Percentiles rank a stretch among this genome's conserved stretches.
Conservation (phyloP, 2,329 filamentous ascomycete species). For the Fusarium brevicatenulatum region DNA sequence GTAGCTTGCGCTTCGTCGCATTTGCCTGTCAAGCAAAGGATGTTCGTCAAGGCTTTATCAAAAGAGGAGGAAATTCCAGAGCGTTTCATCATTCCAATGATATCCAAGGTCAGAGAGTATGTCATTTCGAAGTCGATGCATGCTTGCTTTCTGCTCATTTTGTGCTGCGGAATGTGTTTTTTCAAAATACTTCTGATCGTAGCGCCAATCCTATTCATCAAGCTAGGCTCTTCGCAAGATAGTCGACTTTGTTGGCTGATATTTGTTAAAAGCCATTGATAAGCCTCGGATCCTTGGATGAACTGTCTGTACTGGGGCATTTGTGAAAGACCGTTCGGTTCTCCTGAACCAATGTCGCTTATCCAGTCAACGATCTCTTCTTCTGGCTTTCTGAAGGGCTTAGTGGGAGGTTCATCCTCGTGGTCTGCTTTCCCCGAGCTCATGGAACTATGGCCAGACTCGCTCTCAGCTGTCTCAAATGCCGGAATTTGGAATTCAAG, state of each 20-base stretch:
- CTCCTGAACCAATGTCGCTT: not conserved
- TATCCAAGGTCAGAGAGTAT: not conserved
- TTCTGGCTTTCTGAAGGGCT: not conserved
- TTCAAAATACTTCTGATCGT: not conserved
- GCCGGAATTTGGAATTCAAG: not conserved
- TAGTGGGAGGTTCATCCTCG: too few relatives aligned
- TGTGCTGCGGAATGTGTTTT: not conserved
- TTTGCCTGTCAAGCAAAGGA: not conserved
- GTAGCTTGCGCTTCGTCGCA: not conserved
- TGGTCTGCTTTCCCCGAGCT: rapidly evolving
- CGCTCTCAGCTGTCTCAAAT: not conserved
- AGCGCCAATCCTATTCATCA: not conserved
- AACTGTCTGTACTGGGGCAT: not conserved
- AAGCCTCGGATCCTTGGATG: not conserved
- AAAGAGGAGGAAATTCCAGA: not conserved
- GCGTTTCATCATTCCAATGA: not conserved
- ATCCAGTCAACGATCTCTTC: slow-evolving; percentile 3
- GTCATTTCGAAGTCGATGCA: not conserved
- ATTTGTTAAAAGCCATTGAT: slow-evolving; percentile 5
- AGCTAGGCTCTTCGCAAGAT: not conserved
- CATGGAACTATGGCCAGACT: not conserved
- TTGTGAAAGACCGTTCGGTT: not conserved
- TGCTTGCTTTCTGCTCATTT: not conserved
- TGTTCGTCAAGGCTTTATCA: not conserved
- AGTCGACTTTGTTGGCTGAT: not conserved